phyloP scores from a whole-genome alignment of 352 stramenopile genomes.

The Aphanomyces stellatus region DNA sequence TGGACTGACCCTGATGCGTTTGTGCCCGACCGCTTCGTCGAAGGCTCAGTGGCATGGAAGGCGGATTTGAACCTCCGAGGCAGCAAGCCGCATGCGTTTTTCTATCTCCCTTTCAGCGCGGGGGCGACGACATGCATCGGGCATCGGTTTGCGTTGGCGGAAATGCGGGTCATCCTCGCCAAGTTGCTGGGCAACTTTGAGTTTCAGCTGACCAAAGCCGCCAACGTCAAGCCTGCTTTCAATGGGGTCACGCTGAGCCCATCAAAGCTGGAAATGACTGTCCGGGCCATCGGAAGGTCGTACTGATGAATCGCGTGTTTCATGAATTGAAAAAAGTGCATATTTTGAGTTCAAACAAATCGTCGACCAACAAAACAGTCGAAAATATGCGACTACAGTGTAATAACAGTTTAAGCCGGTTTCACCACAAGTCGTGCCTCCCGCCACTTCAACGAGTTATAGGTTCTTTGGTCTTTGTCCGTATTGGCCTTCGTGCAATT shows the following conservation, averaged over 20 bases:
- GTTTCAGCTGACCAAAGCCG: background rate
- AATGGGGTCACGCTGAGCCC: background rate
- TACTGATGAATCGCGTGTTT: no score
- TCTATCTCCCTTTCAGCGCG: conserved; percentile 33
- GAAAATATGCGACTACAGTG: no score
- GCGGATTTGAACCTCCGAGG: conserved; percentile 17
- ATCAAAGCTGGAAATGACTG: background rate
- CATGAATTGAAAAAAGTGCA: no score
- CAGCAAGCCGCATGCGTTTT: conserved; percentile 23
- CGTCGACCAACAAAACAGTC: no score
- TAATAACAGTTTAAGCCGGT: no score
- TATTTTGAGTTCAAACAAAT: no score
- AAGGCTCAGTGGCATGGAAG: background rate
- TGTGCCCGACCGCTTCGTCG: conserved; percentile 18
- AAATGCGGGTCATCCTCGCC: conserved; percentile 36
- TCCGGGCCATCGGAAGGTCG: no score
- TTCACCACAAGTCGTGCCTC: no score
- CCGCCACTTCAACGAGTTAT: no score
- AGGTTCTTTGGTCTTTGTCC: no score
- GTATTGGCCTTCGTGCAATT: no score
- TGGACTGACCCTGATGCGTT: conserved; percentile 38
- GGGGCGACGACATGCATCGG: conserved; percentile 32
- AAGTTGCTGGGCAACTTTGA: background rate
- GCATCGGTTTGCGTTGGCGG: conserved; percentile 31
- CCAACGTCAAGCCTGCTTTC: background rate